A percentile compares a stretch with the other conserved stretches of the same genome.
phyloP scores from a whole-genome alignment of 2,329 filamentous ascomycete species.

The Anisogramma anomala region DNA sequence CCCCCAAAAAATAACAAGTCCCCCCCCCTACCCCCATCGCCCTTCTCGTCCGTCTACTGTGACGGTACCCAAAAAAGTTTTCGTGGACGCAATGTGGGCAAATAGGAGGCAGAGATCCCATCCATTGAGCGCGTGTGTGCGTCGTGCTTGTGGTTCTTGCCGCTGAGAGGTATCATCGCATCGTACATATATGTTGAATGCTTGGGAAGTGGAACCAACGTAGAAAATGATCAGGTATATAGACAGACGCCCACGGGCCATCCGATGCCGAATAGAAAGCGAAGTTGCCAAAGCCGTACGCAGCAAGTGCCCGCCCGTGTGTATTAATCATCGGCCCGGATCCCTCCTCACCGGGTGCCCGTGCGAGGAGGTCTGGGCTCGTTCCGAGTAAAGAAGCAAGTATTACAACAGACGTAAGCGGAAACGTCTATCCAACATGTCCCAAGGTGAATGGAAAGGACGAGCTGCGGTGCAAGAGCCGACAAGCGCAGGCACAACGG shows the following conservation, averaged over 20 bases:
- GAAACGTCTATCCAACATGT: neutral
- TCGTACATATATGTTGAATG: constrained; percentile 4
- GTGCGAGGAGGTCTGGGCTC: no score
- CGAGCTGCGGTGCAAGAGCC: neutral
- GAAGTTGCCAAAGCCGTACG: neutral
- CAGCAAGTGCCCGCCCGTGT: neutral
- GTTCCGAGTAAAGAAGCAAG: neutral
- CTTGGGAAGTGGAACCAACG: neutral
- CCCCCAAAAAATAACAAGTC: no score
- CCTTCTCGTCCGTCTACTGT: no score
- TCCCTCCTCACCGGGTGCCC: neutral
- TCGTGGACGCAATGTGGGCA: no score
- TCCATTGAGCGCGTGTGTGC: neutral
- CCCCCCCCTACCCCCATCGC: no score
- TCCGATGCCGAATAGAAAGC: constrained; percentile 5
- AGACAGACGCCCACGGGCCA: constrained; percentile 10
- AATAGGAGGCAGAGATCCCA: no score
- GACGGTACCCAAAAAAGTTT: no score
- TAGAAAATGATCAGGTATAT: constrained; percentile 10
- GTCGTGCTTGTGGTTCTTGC: neutral
- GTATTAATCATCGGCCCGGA: neutral
- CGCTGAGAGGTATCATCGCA: constrained; percentile 1
- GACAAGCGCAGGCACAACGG: no score
- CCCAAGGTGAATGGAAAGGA: neutral
- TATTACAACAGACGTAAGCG: constrained; percentile 10